Evolutionary conservation across 2,329 filamentous ascomycete genomes (phyloP).

Genomic region (Falciphora oryzae): DNA sequence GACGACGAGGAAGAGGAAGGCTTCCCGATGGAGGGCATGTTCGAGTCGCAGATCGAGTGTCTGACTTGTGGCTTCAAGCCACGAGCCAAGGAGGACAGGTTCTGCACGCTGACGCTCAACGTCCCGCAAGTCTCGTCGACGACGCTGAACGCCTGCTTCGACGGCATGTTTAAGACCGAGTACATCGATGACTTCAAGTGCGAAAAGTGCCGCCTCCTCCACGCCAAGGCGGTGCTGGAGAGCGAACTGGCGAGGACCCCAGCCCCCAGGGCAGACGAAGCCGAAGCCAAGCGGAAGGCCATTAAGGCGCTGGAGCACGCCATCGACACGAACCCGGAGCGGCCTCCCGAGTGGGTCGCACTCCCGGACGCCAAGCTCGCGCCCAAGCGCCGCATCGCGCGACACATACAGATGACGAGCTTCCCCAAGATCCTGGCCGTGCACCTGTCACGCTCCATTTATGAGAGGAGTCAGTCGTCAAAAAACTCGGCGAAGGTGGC

Average conservation of each 20-base stretch:
- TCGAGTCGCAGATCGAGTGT: conserved; percentile 95
- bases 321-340: conserved; percentile 77
- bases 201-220: conserved; percentile 82
- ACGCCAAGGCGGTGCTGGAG: conserved; percentile 63
- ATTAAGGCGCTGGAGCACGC: conserved; percentile 62
- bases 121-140: conserved; percentile 81
- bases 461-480: conserved; percentile 69
- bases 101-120: conserved; percentile 86
- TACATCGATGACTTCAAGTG: conserved; percentile 97
- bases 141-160: conserved; percentile 81
- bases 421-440: conserved; percentile 90
- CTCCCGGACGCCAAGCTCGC: conserved; percentile 70
- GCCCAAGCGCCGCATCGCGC: conserved; percentile 77
- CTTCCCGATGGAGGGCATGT: conserved; percentile 86
- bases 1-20: conserved; percentile 55
- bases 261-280: not conserved
- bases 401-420: conserved; percentile 77
- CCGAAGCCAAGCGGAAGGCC: conserved; percentile 26
- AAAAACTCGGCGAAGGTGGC: conserved; percentile 94
- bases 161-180: conserved; percentile 90
- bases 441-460: conserved; percentile 90
- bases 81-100: conserved; percentile 73
- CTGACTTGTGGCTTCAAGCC: conserved; percentile 85
- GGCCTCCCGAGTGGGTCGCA: conserved; percentile 61
- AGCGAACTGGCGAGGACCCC: conserved; percentile 41